Evolutionary conservation across 768 basidiomycete species (phyloP).

Genomic region (Tulasnella sp.): DNA sequence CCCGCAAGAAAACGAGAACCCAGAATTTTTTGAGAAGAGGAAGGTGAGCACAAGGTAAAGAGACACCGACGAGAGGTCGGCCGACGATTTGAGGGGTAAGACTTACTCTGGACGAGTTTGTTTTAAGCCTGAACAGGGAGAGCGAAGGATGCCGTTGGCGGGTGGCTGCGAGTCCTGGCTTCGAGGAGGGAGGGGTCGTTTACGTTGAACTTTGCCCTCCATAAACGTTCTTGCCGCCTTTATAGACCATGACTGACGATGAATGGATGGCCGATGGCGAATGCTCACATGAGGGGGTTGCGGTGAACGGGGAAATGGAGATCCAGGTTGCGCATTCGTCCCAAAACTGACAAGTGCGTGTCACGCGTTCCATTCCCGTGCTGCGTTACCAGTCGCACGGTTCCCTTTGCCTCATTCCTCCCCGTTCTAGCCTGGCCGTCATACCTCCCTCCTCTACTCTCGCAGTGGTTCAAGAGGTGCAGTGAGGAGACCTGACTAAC

Average conservation of each 20-base stretch:
- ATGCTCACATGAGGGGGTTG: neutral
- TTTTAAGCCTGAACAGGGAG: neutral
- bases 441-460: too few species aligned
- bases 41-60: neutral
- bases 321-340: neutral
- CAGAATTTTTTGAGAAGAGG: neutral
- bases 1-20: neutral
- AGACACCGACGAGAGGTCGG: neutral
- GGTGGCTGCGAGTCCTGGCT: neutral
- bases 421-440: too few species aligned
- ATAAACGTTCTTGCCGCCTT: neutral
- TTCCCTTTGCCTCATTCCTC: neutral
- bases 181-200: neutral
- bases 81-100: neutral
- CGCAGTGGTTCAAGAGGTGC: too few species aligned
- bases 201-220: neutral
- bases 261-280: neutral
- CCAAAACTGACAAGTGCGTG: neutral
- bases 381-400: neutral
- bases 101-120: neutral
- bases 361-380: neutral
- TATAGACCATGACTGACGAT: neutral
- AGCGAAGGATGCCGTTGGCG: neutral
- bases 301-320: neutral
- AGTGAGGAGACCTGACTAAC: too few species aligned